Base-by-base conservation (phyloP, 768 basidiomycete species). In the Tylopilus felleus region DNA sequence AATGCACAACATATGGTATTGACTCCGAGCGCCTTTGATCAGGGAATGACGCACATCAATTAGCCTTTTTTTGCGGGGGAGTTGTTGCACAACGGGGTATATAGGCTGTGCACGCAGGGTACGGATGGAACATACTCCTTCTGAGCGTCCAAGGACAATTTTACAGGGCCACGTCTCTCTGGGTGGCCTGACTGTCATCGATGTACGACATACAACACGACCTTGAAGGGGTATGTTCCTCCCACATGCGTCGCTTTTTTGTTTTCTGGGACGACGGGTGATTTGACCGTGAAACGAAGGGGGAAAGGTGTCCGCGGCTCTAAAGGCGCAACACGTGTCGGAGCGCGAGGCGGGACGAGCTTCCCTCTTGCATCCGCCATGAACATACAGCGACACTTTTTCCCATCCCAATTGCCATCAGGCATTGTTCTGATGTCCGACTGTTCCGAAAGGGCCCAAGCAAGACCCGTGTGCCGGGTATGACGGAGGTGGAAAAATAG, bases 291-390 rank as follows among this genome's bases (percentile, higher is more conserved):
- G 33, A 35, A 51, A 47, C 5, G 29, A 29, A 29, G 29, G 29
- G 29, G 10, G 29, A 16, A 33, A 16, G 16, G 60, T 42, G 49
- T 66, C 55, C 58, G 61, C 59, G 64, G 64, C 14, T 33, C 33
- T 14, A 33, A 14, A 33, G 13, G 33, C 33, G 13, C 19, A 16
- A 29, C n/a, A 43, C 31, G 27, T 45, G 33, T 33, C 13, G 16
- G 14, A 33, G 33, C 33, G 13, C 33, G 33, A 33, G 33, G 29
- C 22, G 38, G 40, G 27, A 8, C 6, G 9, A 27, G 36, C 52
- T 61, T 62, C 61, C 52, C 43, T 6, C 23, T 35, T 14, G 40
- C 51, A 63, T 60, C 63, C 64, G 45, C 64, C 52, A 40, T 8
- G 13, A 19, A n/a, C 33, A 8, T 33, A 33, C 33, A 12, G 3